Percentiles rank a stretch among this genome's conserved stretches.
These are phyloP conservation scores for Secale cereale DNA, from an alignment of 176 grass and related monocot species.

Conservation along the genomic window DNA sequence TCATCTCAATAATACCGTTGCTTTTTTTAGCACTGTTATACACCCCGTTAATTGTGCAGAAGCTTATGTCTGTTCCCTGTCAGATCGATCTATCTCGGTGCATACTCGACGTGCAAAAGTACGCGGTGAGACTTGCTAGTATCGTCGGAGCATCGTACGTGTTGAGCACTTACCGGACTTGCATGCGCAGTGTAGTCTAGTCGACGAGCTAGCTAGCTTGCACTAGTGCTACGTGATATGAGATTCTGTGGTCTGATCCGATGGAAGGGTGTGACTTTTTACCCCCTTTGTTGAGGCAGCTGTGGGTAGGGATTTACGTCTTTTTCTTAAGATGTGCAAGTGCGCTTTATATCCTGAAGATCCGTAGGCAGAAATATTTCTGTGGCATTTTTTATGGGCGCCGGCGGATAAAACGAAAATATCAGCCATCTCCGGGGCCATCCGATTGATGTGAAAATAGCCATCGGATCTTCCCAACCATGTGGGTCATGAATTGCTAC, in stretches of 20 bases:
- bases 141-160: neutral
- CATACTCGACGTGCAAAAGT: neutral
- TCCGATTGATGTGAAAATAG: no score
- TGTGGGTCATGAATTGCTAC: no score
- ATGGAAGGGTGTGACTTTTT: no score
- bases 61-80: neutral
- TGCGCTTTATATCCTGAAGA: neutral
- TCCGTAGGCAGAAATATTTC: neutral
- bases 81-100: neutral
- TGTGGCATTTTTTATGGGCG: no score
- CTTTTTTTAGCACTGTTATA: neutral
- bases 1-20: neutral
- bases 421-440: no score
- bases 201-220: constrained; percentile 8
- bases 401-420: no score
- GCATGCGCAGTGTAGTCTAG: neutral
- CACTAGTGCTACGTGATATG: neutral
- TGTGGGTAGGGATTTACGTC: neutral
- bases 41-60: neutral
- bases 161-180: neutral
- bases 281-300: constrained; percentile 12
- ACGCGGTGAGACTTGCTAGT: no score
- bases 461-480: no score
- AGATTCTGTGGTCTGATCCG: neutral
- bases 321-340: neutral